phyloP scores from a whole-genome alignment of 176 grass and related monocot species.

The Cenchrus americanus region DNA sequence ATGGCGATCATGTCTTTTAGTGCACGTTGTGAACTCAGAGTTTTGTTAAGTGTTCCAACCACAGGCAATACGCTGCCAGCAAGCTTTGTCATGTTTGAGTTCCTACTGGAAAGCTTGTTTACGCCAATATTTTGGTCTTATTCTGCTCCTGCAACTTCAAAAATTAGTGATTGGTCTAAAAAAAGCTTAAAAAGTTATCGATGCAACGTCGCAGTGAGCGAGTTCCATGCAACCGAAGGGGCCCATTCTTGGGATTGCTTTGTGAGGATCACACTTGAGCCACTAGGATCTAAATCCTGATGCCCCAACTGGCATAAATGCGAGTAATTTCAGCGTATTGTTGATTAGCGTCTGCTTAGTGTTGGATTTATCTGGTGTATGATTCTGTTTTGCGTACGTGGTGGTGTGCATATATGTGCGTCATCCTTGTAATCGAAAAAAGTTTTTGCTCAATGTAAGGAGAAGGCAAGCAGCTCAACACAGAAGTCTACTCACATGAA shows the following conservation, averaged over 20 bases:
- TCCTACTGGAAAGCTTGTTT: background rate
- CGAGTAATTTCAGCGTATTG: background rate
- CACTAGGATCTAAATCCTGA: background rate
- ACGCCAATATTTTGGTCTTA: background rate
- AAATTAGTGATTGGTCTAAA: background rate
- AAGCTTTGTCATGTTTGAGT: background rate
- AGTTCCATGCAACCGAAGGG: background rate
- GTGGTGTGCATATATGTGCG: background rate
- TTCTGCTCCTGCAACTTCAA: background rate
- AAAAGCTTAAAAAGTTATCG: too few species aligned
- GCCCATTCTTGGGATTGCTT: too few species aligned
- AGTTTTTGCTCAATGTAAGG: background rate
- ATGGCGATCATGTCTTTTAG: background rate
- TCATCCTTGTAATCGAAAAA: conserved; percentile 29
- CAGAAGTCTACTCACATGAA: background rate
- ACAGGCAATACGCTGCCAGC: background rate
- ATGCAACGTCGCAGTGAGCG: background rate
- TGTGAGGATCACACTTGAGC: too few species aligned
- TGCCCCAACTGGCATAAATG: background rate
- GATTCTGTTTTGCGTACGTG: background rate
- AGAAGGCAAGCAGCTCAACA: background rate
- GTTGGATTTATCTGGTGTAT: background rate
- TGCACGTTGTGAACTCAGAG: background rate
- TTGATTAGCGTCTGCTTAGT: background rate
- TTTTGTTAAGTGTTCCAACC: conserved; percentile 7